Percentiles rank a stretch among this genome's conserved stretches.
Evolutionary conservation across 495 filamentous ascomycete genomes (phyloP).

Genomic region (Penicillium fimorum): DNA sequence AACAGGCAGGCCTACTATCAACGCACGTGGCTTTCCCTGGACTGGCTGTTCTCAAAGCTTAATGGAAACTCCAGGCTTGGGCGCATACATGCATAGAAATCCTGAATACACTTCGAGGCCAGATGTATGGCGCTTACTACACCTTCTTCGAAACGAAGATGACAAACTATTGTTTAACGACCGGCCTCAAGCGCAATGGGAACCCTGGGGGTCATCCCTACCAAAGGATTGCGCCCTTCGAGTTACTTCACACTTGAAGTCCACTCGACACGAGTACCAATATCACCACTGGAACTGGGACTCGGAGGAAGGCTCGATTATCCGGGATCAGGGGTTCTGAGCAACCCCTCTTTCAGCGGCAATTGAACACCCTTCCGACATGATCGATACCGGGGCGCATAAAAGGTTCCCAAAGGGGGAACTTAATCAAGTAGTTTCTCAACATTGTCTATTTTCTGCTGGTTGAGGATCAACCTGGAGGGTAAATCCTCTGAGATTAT

Average conservation of each 20-base stretch:
- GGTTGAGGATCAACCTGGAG: not conserved
- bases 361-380: too few relatives aligned
- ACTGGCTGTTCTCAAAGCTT: slow-evolving; percentile 19
- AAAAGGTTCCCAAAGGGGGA: not conserved
- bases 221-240: slow-evolving; percentile 1
- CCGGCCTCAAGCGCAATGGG: not conserved
- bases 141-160: slow-evolving; percentile 1
- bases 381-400: not conserved
- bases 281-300: slow-evolving; percentile 7
- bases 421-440: not conserved
- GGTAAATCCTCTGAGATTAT: not conserved
- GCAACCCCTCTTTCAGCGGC: too few relatives aligned
- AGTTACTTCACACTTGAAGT: slow-evolving; percentile 1
- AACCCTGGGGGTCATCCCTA: not conserved
- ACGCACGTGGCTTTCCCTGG: slow-evolving; percentile 17
- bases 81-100: slow-evolving; percentile 11
- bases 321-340: not conserved
- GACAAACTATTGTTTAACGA: not conserved
- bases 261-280: slow-evolving; percentile 5
- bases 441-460: not conserved
- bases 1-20: slow-evolving; percentile 7
- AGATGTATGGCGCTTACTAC: slow-evolving; percentile 19
- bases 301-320: not conserved
- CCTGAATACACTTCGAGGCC: slow-evolving; percentile 4
- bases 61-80: slow-evolving; percentile 19